A percentile compares a stretch with the other conserved stretches of the same genome.
Evolutionary conservation across 768 basidiomycete genomes (phyloP).

Genomic region (Baorangia bicolor): DNA sequence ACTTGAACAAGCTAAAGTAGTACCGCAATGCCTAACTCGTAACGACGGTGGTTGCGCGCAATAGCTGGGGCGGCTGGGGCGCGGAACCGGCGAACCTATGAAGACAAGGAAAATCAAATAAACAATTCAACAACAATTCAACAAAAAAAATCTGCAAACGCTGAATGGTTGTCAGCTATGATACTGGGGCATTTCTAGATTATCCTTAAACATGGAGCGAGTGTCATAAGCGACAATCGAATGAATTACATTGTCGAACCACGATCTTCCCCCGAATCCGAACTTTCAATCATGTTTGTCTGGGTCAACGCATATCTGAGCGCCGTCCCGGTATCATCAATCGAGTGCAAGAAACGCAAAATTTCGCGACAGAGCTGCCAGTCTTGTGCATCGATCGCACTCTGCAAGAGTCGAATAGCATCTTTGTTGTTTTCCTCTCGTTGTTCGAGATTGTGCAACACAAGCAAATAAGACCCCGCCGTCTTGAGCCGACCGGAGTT

Average conservation of each 20-base stretch:
- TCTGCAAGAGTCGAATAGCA: constrained; percentile 74
- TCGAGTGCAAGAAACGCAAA: constrained; percentile 86
- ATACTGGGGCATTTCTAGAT: too few species aligned
- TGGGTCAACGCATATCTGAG: constrained; percentile 60
- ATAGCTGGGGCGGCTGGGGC: too few species aligned
- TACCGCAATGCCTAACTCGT: too few species aligned
- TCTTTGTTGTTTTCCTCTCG: constrained; percentile 76
- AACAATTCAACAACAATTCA: too few species aligned
- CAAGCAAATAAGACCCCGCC: constrained; percentile 89
- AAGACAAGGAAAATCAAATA: too few species aligned
- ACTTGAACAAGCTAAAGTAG: too few species aligned
- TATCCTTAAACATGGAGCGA: too few species aligned
- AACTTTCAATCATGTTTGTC: constrained; percentile 37
- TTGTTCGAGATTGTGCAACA: constrained; percentile 91
- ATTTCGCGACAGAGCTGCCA: constrained; percentile 93
- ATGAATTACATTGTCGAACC: neutral
- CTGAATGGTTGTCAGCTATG: too few species aligned
- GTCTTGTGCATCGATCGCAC: constrained; percentile 74
- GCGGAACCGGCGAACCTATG: too few species aligned
- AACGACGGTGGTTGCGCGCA: too few species aligned
- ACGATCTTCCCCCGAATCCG: neutral
- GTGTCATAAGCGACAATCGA: neutral
- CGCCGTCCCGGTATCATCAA: constrained; percentile 81
- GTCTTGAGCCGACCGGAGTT: constrained; percentile 72
- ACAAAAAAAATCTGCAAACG: too few species aligned